A percentile compares a stretch with the other conserved stretches of the same genome.
These are phyloP conservation scores for Tetrapisispora arboricola DNA, from an alignment of 805 yeast genomes.

Conservation along the genomic window DNA sequence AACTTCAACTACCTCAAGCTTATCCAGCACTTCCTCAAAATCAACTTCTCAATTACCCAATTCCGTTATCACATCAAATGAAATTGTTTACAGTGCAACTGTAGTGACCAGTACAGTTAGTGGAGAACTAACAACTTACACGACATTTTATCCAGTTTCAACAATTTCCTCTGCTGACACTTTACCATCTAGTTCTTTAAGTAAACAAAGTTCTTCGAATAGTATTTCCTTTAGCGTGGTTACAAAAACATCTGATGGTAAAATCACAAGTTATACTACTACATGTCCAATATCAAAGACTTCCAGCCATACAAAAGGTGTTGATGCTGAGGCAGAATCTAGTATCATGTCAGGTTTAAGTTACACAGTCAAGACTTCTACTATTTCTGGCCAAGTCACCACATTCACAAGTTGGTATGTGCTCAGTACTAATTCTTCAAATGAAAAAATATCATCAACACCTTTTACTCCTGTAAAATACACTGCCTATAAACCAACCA, in stretches of 20 bases:
- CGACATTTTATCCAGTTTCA: conserved; percentile 12
- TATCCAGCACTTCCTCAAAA: not conserved
- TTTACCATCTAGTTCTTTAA: too few relatives aligned
- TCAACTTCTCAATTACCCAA: not conserved
- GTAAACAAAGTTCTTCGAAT: not conserved
- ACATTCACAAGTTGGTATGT: conserved; percentile 4
- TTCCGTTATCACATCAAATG: conserved; percentile 1
- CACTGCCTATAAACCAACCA: not conserved
- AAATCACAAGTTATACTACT: conserved; percentile 1
- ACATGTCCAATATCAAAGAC: not conserved
- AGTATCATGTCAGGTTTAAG: not conserved
- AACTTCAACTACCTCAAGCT: too few relatives aligned
- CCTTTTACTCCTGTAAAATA: not conserved
- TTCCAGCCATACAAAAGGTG: not conserved
- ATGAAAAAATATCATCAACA: not conserved
- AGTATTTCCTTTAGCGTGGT: not conserved
- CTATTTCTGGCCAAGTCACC: conserved; percentile 3
- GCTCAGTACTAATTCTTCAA: conserved; percentile 3
- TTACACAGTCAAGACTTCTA: not conserved
- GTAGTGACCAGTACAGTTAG: conserved; percentile 10
- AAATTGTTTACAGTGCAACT: conserved; percentile 7
- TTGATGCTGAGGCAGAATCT: conserved; percentile 1
- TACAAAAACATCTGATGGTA: conserved; percentile 1
- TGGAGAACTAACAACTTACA: conserved; percentile 12
- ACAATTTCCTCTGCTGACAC: not conserved